Base-by-base conservation (phyloP, 1,284 basidiomycete species). In the Grifola frondosa region DNA sequence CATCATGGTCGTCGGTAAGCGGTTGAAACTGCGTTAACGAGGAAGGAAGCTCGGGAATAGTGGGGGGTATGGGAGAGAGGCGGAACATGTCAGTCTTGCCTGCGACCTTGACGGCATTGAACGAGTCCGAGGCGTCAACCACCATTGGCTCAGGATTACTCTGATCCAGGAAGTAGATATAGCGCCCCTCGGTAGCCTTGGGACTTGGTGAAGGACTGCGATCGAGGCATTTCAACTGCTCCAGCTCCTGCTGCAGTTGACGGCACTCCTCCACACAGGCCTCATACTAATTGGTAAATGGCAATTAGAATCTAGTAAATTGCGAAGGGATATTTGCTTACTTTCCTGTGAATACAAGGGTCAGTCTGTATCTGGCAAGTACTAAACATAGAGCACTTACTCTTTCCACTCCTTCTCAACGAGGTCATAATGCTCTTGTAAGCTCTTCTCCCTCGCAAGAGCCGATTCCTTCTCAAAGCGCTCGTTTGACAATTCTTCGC, bases 351-450 rank as follows among this genome's bases (percentile, higher is more conserved):
- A 44, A 11, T 16, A 43, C 12, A 40, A 35, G 28, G 35, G 30
- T 50, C 37, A 50, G 49, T 46, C 38, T 43, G 23, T 17, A 29
- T 12, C 23, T 34, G 12, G 11, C 15, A 15, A 42, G 16, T 5
- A 11, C n/a, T 11, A 28, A 29, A 37, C 23, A 16, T 21, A 36
- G 13, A n/a, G 21, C 9, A 50, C 67, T 53, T 48, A 72, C 70
- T 53, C 44, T 58, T 56, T 67, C 69, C 69, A 71, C 43, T 64
- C 63, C n/a, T 34, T 50, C n/a, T 66, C 59, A 46, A 68, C 53
- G 13, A 62, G 54, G 43, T 63, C 67, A 21, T 63, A 64, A 35
- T 63, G 65, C 47, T 73, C 69, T 30, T 64, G 62, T 12, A 57
- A 60, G 41, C 47, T 60, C 42, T 33, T 62, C 58, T 32, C 37